Conservation (phyloP, 192 early-diverging fungal genomes). For the Dissophora globulifera region DNA sequence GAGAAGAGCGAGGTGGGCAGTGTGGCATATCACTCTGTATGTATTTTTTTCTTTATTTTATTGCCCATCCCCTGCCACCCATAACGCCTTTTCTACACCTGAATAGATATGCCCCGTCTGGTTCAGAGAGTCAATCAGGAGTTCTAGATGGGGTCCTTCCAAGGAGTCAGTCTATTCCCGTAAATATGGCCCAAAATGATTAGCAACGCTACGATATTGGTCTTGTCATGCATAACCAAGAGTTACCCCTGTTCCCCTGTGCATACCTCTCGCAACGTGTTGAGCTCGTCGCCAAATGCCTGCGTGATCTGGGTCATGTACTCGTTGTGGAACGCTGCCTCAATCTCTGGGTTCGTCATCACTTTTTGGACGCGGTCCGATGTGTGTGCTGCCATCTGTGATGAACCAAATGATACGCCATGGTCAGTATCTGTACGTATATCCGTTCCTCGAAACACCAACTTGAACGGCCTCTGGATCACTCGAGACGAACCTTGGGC, state of each 20-base stretch:
- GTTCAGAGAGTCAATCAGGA: conserved; percentile 52
- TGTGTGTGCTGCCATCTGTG: conserved; percentile 41
- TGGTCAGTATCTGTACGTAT: neutral
- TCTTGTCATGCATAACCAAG: too few relatives aligned
- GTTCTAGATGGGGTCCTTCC: conserved; percentile 36
- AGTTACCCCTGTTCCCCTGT: neutral
- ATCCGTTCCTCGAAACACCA: too few relatives aligned
- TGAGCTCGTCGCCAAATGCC: conserved; percentile 49
- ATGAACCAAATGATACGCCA: neutral
- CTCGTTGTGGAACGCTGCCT: conserved; percentile 41
- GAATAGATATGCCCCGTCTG: conserved; percentile 48
- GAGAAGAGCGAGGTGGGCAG: conserved; percentile 1
- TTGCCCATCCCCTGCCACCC: conserved; percentile 28
- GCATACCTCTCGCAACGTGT: conserved; percentile 43
- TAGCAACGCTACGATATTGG: too few relatives aligned
- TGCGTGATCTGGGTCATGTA: conserved; percentile 50
- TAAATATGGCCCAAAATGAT: too few relatives aligned
- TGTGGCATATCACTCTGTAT: neutral
- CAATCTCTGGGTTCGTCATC: conserved; percentile 45
- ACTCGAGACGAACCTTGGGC: conserved; percentile 10
- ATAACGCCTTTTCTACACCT: conserved; percentile 43
- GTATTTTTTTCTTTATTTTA: neutral
- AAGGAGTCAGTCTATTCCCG: conserved; percentile 39
- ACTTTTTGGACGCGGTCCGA: conserved; percentile 45
- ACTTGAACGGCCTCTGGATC: too few relatives aligned